Evolutionary conservation across 2,329 filamentous ascomycete genomes (phyloP), one percentile per base, ranked within the genome.

Genomic region (Helotiales sp.): DNA sequence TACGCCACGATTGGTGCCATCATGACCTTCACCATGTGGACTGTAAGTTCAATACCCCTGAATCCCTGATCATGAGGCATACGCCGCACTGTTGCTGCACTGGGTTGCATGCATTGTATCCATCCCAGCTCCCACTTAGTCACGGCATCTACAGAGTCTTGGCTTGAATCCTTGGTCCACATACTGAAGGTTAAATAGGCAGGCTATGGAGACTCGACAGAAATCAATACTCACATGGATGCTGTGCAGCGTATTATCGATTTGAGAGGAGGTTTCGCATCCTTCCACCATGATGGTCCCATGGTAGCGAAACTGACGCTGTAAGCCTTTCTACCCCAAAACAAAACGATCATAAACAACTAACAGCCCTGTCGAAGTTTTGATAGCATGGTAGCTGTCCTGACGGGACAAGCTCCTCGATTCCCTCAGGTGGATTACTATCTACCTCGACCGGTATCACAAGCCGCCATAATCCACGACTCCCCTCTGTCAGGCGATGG

Each of bases 1-100:
- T 63, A 70, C 61, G 63, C 61, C 7, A 70, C 68, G 3, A 61
- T 70, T 43, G 68, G 63, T 15, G 66, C 66, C 10, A 66, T 70
- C 49, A 70, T 70, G 64, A 70, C 68, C 30, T 68, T 70, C 58
- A 64, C 63, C 17, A 68, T 69, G 68, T 70, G 68, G 68, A 68
- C 66, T 43, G 68, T 70, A 65, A 64, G 66, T 66, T 40, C 28
- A 28, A 24, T 22, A 26, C 17, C 30, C 40, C 26, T 50, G 26
- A 22, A 32, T 47, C 24, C 43, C 26, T 47, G 24, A 61, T 26
- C 40, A 6, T 49, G 10, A 61, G 37, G n/a, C n/a, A 26, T 15
- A 24, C 34, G 32, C 54, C 34, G 54, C 32, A 52, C 8, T 24
- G 34, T 45, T 28, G 55, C 55, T 43, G 37, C 55, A 43, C 22